These are phyloP conservation scores for Fusarium sp. DNA, from an alignment of 2,329 filamentous ascomycete genomes.

Conservation along the genomic window DNA sequence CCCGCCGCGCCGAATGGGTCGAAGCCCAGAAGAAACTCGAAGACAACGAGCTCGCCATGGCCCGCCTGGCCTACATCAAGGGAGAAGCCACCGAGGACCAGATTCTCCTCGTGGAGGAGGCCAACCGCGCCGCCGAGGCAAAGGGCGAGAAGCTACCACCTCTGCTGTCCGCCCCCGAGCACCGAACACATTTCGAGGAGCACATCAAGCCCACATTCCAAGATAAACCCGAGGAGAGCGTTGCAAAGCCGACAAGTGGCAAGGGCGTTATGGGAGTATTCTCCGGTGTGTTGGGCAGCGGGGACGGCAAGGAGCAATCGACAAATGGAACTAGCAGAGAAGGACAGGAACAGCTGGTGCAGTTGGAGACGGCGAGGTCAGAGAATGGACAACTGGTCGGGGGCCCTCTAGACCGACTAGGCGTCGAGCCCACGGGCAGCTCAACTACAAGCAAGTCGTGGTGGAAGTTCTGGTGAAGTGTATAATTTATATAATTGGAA, in stretches of 20 bases:
- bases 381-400: slow-evolving; percentile 66
- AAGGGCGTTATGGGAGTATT: slow-evolving; percentile 56
- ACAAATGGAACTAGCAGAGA: slow-evolving; percentile 28
- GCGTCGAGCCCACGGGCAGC: slow-evolving; percentile 52
- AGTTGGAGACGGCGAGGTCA: slow-evolving; percentile 54
- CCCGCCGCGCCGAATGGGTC: slow-evolving; percentile 70
- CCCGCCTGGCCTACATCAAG: slow-evolving; percentile 71
- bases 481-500: slow-evolving; percentile 40
- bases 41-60: slow-evolving; percentile 67
- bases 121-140: slow-evolving; percentile 62
- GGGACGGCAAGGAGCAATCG: slow-evolving; percentile 36
- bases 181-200: slow-evolving; percentile 55
- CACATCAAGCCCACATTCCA: slow-evolving; percentile 52
- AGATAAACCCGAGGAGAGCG: slow-evolving; percentile 34
- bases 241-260: slow-evolving; percentile 46
- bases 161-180: slow-evolving; percentile 62
- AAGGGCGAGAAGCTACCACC: slow-evolving; percentile 64
- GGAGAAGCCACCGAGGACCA: slow-evolving; percentile 70
- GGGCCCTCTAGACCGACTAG: slow-evolving; percentile 65
- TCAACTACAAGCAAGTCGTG: slow-evolving; percentile 63
- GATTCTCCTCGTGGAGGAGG: slow-evolving; percentile 68
- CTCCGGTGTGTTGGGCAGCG: slow-evolving; percentile 50
- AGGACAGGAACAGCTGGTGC: slow-evolving; percentile 34
- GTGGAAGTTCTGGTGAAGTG: slow-evolving; percentile 60
- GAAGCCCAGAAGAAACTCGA: slow-evolving; percentile 67